Conservation (phyloP, 495 filamentous ascomycete genomes). For the Hyphodiscus hymeniophilus region DNA sequence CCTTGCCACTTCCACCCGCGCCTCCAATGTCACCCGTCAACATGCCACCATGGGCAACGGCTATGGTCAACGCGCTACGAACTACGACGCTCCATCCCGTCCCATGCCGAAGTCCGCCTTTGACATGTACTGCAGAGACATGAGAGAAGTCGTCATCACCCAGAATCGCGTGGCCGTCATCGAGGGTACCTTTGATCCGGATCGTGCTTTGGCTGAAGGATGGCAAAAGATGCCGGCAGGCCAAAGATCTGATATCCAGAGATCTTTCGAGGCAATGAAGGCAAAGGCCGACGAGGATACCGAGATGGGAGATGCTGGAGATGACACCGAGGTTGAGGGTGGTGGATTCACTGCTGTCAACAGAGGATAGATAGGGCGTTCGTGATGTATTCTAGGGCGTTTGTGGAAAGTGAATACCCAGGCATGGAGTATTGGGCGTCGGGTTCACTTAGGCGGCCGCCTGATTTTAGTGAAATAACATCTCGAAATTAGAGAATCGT, state of each 20-base stretch:
- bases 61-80: conserved; percentile 9
- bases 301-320: conserved; percentile 29
- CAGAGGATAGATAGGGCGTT: neutral
- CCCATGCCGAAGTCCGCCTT: conserved; percentile 40
- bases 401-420: too few species aligned
- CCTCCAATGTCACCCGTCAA: conserved; percentile 11
- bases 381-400: too few species aligned
- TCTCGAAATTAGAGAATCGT: too few species aligned
- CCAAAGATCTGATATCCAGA: conserved; percentile 35
- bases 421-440: too few species aligned
- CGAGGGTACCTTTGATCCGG: conserved; percentile 29
- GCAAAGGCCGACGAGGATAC: conserved; percentile 30
- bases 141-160: conserved; percentile 29
- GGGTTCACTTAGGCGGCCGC: too few species aligned
- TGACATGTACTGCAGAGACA: conserved; percentile 43
- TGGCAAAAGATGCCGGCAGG: conserved; percentile 40
- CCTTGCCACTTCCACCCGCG: conserved; percentile 6
- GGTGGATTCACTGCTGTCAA: conserved; percentile 22
- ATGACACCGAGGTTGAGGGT: conserved; percentile 1
- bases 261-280: conserved; percentile 31
- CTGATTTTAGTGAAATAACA: too few species aligned
- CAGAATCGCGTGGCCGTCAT: conserved; percentile 29
- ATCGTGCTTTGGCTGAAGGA: conserved; percentile 37
- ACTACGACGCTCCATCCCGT: conserved; percentile 24
- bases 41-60: conserved; percentile 11